These are phyloP conservation scores for Ophiocordyceps sinensis DNA, from an alignment of 2,329 filamentous ascomycete species.

Conservation along the genomic window DNA sequence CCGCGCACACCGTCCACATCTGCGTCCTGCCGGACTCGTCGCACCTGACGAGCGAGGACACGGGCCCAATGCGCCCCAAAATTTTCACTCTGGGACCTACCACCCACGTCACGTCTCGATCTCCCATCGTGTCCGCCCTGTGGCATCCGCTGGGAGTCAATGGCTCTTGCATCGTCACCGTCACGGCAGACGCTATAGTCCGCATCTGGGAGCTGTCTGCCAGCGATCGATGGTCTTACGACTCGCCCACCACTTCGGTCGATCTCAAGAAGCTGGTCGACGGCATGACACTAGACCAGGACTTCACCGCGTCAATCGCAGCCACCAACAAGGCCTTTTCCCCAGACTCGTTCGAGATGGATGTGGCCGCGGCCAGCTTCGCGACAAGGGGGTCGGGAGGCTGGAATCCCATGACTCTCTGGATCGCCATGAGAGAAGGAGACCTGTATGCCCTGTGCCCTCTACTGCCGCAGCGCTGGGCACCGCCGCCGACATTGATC, in stretches of 20 bases:
- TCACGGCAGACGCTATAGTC: conserved; percentile 78
- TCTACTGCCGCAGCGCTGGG: conserved; percentile 75
- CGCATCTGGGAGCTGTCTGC: conserved; percentile 81
- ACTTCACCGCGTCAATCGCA: conserved; percentile 64
- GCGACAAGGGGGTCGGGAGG: conserved; percentile 52
- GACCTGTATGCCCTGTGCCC: conserved; percentile 91
- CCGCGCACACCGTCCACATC: conserved; percentile 77
- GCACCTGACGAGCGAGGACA: conserved; percentile 57
- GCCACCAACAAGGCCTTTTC: conserved; percentile 72
- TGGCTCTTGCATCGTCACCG: conserved; percentile 69
- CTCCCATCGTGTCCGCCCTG: conserved; percentile 63
- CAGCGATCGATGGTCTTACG: conserved; percentile 77
- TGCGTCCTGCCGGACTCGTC: conserved; percentile 70
- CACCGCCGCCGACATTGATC: conserved; percentile 59
- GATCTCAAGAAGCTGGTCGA: conserved; percentile 83
- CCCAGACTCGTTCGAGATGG: conserved; percentile 82
- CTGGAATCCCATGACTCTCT: conserved; percentile 93
- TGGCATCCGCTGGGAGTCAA: conserved; percentile 89
- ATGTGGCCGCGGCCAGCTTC: conserved; percentile 82
- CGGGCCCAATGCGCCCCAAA: conserved; percentile 59
- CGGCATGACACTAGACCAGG: conserved; percentile 66
- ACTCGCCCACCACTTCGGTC: conserved; percentile 66
- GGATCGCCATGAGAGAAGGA: conserved; percentile 88
- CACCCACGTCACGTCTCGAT: conserved; percentile 75
- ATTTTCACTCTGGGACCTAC: conserved; percentile 87